Evolutionary conservation across 352 stramenopile species (phyloP).

Genomic region (Pythium graminicola): DNA sequence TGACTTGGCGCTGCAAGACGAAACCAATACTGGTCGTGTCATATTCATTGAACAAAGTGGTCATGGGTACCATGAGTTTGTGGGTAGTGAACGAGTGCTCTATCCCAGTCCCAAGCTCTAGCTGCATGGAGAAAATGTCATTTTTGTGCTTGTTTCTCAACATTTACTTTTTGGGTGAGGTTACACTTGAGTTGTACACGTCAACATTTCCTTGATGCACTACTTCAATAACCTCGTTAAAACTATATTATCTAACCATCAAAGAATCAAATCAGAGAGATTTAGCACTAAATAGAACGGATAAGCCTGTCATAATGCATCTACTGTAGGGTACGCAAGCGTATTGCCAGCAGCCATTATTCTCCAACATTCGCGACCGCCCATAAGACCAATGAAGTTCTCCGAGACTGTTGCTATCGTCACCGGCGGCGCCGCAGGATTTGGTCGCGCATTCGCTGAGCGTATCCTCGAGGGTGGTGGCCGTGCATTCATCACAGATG

Average conservation of each 20-base stretch:
- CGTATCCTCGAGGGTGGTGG: slow-evolving; percentile 41
- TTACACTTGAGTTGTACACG: background rate
- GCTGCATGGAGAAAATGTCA: background rate
- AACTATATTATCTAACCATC: too few relatives aligned
- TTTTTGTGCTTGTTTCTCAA: background rate
- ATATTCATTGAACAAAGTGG: slow-evolving; percentile 42
- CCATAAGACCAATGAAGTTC: slow-evolving; percentile 42
- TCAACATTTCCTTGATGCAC: background rate
- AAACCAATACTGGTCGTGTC: slow-evolving; percentile 48
- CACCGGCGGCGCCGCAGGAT: slow-evolving; percentile 59
- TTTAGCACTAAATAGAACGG: too few relatives aligned
- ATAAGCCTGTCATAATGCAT: too few relatives aligned
- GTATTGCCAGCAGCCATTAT: too few relatives aligned
- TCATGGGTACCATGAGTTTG: slow-evolving; percentile 47
- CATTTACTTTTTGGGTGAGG: background rate
- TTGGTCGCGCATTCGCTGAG: slow-evolving; percentile 61
- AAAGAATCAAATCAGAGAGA: too few relatives aligned
- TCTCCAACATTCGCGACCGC: background rate
- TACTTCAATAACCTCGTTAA: slow-evolving; percentile 12
- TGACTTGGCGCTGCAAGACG: slow-evolving; percentile 33
- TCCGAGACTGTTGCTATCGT: slow-evolving; percentile 56
- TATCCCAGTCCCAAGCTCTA: slow-evolving; percentile 58
- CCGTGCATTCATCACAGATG: slow-evolving; percentile 72
- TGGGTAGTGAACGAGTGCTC: slow-evolving; percentile 49
- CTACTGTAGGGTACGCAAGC: too few relatives aligned